Conservation (phyloP, 345 rosid species). For the Abelmoschus esculentus region DNA sequence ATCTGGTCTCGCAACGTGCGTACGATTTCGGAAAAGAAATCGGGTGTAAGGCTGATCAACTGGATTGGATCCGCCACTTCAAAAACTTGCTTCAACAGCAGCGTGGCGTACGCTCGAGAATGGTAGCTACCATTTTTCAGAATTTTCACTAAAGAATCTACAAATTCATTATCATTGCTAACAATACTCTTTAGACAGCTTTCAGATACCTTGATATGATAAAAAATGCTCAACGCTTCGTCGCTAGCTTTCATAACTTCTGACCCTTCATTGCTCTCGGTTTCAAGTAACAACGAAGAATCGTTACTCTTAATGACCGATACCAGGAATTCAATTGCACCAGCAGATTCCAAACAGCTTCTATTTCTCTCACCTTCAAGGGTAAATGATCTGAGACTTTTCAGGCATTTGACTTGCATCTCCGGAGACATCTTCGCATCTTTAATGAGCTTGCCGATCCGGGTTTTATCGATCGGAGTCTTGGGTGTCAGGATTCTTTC, state of each 20-base stretch:
- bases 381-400: constrained; percentile 30
- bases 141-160: no score
- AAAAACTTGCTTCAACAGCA: no score
- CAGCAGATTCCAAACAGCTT: constrained; percentile 26
- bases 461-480: neutral
- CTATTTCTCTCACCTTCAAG: constrained; percentile 35
- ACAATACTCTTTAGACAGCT: neutral
- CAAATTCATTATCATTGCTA: no score
- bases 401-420: constrained; percentile 24
- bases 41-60: no score
- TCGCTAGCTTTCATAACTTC: constrained; percentile 18
- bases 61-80: no score
- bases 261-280: neutral
- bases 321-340: constrained; percentile 37
- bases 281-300: constrained; percentile 2
- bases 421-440: constrained; percentile 29
- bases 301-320: constrained; percentile 15
- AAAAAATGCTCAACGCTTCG: constrained; percentile 44
- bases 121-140: no score
- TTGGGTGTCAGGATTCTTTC: constrained; percentile 15
- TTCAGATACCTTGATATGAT: constrained; percentile 25
- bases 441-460: constrained; percentile 22
- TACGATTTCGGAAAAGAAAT: no score
- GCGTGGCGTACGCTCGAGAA: no score
- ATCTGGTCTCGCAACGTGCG: no score